phyloP scores from a whole-genome alignment of 148 eudicot species.

The Nepenthes mirabilis region DNA sequence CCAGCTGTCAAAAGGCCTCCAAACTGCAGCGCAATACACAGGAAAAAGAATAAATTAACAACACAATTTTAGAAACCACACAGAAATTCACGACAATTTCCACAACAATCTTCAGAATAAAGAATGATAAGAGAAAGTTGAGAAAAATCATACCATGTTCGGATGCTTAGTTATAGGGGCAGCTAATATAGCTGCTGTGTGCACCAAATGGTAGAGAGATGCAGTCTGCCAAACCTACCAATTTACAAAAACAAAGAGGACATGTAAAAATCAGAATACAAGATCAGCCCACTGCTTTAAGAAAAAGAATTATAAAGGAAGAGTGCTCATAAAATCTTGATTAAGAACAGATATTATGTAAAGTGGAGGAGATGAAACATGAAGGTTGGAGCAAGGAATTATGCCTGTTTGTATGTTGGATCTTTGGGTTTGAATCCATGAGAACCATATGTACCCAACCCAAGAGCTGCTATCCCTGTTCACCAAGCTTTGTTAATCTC shows the following conservation, averaged over 20 bases:
- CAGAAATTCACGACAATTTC: not conserved
- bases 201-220: slow-evolving; percentile 79
- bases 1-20: slow-evolving; percentile 85
- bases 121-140: not conserved
- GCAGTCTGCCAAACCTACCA: slow-evolving; percentile 92
- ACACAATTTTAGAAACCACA: not conserved
- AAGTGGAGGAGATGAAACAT: not conserved
- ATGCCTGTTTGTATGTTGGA: slow-evolving; percentile 65
- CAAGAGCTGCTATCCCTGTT: slow-evolving; percentile 71
- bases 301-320: not conserved
- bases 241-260: not conserved
- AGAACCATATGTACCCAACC: slow-evolving; percentile 81
- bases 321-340: not conserved
- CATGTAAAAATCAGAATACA: not conserved
- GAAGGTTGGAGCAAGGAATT: not conserved
- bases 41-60: not conserved
- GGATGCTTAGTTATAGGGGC: slow-evolving; percentile 67
- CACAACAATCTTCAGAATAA: not conserved
- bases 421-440: slow-evolving; percentile 84
- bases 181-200: slow-evolving; percentile 74
- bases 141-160: slow-evolving; percentile 37
- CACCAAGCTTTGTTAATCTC: not conserved
- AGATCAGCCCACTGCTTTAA: not conserved
- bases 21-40: slow-evolving; percentile 36
- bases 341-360: not conserved